phyloP scores from a whole-genome alignment of 2,329 filamentous ascomycete species.

The Trichoderma simmonsii region DNA sequence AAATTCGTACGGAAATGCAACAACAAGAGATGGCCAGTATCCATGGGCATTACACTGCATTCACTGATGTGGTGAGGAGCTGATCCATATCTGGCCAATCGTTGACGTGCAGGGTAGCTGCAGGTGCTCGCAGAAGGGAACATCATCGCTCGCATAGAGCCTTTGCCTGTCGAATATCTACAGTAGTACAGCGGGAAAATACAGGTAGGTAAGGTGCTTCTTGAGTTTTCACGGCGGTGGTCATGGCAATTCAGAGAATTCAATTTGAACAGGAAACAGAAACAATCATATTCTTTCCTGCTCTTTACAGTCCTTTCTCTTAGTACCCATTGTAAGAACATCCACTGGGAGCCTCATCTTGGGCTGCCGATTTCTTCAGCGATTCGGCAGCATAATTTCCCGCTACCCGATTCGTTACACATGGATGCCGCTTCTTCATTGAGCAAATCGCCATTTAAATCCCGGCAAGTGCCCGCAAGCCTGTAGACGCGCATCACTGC shows the following conservation, averaged over 20 bases:
- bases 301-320: background rate
- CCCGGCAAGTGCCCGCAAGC: background rate
- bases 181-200: background rate
- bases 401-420: background rate
- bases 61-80: background rate
- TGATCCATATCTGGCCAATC: background rate
- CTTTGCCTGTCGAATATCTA: too few species aligned
- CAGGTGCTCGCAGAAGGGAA: background rate
- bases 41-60: background rate
- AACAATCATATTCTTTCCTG: background rate
- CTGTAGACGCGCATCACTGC: slow-evolving; percentile 8
- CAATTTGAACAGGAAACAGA: background rate
- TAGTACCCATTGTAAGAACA: background rate
- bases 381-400: background rate
- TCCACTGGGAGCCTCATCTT: background rate
- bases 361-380: background rate
- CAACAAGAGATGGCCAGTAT: background rate
- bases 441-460: background rate
- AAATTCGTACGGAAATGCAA: background rate
- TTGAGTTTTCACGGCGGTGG: background rate
- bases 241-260: background rate
- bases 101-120: background rate
- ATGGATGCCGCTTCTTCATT: background rate
- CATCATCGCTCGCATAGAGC: background rate
- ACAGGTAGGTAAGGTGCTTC: background rate